Conservation (phyloP, 495 filamentous ascomycete genomes). For the Penicillium daleae region DNA sequence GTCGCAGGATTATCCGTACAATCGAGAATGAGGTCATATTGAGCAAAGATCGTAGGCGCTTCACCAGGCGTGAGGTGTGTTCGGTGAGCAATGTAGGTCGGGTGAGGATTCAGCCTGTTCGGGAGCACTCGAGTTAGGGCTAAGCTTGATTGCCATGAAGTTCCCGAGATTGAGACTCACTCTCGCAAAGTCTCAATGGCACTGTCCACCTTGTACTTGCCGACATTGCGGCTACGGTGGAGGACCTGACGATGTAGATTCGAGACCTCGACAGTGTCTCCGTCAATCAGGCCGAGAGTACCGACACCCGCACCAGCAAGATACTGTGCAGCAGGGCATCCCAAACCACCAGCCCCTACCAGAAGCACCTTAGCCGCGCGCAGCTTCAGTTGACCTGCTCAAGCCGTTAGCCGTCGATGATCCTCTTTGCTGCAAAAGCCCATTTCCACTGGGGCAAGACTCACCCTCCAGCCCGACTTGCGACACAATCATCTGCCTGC, state of each 20-base stretch:
- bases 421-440: background rate
- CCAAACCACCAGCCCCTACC: constrained; percentile 90
- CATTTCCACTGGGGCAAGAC: constrained; percentile 2
- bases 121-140: constrained; percentile 3
- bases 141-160: background rate
- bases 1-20: constrained; percentile 92
- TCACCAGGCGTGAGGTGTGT: constrained; percentile 65
- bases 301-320: constrained; percentile 86
- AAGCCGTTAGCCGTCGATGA: background rate
- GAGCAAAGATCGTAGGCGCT: constrained; percentile 62
- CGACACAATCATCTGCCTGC: constrained; percentile 88
- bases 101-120: constrained; percentile 66
- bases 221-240: constrained; percentile 70
- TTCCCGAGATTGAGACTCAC: constrained; percentile 43
- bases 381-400: constrained; percentile 75
- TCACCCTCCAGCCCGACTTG: constrained; percentile 78
- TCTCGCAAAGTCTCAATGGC: constrained; percentile 66
- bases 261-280: constrained; percentile 82
- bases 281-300: constrained; percentile 82
- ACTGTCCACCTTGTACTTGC: constrained; percentile 81
- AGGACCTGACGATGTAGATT: constrained; percentile 94
- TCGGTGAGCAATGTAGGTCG: constrained; percentile 62
- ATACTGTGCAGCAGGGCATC: constrained; percentile 90
- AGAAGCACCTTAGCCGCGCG: constrained; percentile 73
- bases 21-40: constrained; percentile 86